These are phyloP conservation scores for Panellus pusillus DNA, from an alignment of 768 basidiomycete genomes.

Conservation along the genomic window DNA sequence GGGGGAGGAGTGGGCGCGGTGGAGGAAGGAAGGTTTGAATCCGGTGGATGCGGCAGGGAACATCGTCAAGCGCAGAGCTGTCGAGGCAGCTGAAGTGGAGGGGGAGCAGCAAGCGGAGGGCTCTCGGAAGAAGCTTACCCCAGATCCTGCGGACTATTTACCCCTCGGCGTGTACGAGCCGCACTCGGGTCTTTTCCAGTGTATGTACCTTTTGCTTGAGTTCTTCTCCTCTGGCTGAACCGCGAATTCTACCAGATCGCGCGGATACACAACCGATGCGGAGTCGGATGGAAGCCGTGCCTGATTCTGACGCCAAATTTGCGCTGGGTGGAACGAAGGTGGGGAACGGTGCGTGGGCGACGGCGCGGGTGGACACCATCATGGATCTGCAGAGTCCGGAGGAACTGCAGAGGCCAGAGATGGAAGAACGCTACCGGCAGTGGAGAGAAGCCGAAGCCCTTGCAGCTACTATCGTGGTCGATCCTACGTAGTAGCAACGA, in stretches of 20 bases:
- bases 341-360: constrained; percentile 78
- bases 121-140: constrained; percentile 27
- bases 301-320: constrained; percentile 43
- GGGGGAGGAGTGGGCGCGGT: constrained; percentile 62
- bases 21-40: constrained; percentile 54
- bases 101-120: constrained; percentile 27
- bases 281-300: constrained; percentile 58
- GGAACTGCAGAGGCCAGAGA: constrained; percentile 6
- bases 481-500: constrained; percentile 4
- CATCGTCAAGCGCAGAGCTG: constrained; percentile 32
- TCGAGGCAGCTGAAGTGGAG: constrained; percentile 22
- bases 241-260: constrained; percentile 51
- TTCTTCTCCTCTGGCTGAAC: neutral
- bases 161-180: constrained; percentile 81
- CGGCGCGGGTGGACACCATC: constrained; percentile 73
- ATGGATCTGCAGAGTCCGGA: constrained; percentile 34
- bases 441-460: constrained; percentile 18
- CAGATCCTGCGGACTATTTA: constrained; percentile 28
- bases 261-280: constrained; percentile 74
- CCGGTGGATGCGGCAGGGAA: constrained; percentile 47
- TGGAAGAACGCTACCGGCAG: constrained; percentile 6
- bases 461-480: constrained; percentile 1
- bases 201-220: constrained; percentile 42
- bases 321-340: constrained; percentile 72
- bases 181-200: constrained; percentile 72